A percentile compares a stretch with the other conserved stretches of the same genome.
Conservation (phyloP, 2,329 filamentous ascomycete species). For the Didymella segeticola region DNA sequence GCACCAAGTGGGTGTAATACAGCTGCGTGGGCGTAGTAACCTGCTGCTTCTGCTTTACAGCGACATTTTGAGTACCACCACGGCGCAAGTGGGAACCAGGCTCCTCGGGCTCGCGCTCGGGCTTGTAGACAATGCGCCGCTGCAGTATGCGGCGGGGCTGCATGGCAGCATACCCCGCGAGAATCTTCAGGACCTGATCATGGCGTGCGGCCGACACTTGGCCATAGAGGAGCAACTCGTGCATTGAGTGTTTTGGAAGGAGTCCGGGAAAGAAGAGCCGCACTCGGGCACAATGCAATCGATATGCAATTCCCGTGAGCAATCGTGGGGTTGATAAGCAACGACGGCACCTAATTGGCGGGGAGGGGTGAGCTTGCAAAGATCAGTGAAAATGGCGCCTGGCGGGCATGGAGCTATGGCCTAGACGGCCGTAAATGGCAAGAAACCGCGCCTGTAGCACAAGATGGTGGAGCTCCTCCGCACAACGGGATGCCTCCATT, state of each 20-base stretch:
- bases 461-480: constrained; percentile 25
- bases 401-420: constrained; percentile 31
- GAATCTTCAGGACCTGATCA: constrained; percentile 66
- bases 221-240: constrained; percentile 68
- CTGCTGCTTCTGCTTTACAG: constrained; percentile 40
- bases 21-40: constrained; percentile 56
- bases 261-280: constrained; percentile 16
- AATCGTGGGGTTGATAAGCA: constrained; percentile 41
- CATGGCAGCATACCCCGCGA: constrained; percentile 67
- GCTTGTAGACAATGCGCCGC: constrained; percentile 65
- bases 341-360: constrained; percentile 29
- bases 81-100: constrained; percentile 45
- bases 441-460: constrained; percentile 18
- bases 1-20: constrained; percentile 62
- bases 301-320: constrained; percentile 38
- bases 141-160: constrained; percentile 63
- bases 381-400: constrained; percentile 21
- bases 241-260: constrained; percentile 53
- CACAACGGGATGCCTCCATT: constrained; percentile 15
- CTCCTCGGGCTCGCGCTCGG: constrained; percentile 55
- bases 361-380: constrained; percentile 24
- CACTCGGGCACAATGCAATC: constrained; percentile 25
- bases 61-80: constrained; percentile 48
- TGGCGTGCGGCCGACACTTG: constrained; percentile 64
- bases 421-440: constrained; percentile 17